Percentiles rank a stretch among this genome's conserved stretches.
Evolutionary conservation across 2,329 filamentous ascomycete species (phyloP).

Genomic region (Clonostachys rhizophaga): DNA sequence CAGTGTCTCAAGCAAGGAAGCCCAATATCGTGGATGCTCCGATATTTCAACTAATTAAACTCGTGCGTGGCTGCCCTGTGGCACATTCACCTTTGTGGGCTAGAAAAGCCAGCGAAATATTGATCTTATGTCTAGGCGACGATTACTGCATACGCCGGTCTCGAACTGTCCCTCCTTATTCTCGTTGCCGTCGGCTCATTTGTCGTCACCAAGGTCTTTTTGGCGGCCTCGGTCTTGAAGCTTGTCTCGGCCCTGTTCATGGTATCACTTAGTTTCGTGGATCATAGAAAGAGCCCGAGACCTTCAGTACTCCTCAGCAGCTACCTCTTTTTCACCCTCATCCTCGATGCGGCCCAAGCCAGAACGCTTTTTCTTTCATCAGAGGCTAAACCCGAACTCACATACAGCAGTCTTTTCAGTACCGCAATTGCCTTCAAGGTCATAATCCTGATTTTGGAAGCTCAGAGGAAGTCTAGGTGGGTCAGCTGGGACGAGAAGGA

Average conservation of each 20-base stretch:
- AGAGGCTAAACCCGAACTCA: conserved; percentile 1
- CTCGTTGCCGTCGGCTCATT: conserved; percentile 14
- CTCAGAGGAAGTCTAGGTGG: conserved; percentile 29
- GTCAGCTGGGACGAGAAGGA: conserved; percentile 23
- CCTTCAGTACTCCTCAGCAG: conserved; percentile 35
- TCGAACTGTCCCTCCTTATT: conserved; percentile 23
- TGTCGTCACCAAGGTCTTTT: conserved; percentile 10
- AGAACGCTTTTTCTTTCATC: conserved; percentile 35
- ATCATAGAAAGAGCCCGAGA: conserved; percentile 27
- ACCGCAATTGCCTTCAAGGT: conserved; percentile 26
- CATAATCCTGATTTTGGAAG: conserved; percentile 26
- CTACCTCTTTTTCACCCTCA: conserved; percentile 33
- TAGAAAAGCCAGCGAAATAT: not conserved
- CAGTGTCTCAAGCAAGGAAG: conserved; percentile 20
- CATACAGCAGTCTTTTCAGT: conserved; percentile 24
- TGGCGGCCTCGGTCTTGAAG: conserved; percentile 15
- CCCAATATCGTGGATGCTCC: conserved; percentile 24
- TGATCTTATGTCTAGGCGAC: conserved; percentile 8
- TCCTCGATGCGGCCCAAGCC: conserved; percentile 35
- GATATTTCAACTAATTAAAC: conserved; percentile 21
- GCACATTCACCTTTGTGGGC: not conserved
- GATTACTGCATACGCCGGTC: conserved; percentile 13
- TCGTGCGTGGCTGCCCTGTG: conserved; percentile 11
- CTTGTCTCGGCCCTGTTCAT: conserved; percentile 20
- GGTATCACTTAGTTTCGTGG: conserved; percentile 20